Percentiles rank a stretch among this genome's conserved stretches.
phyloP scores from a whole-genome alignment of 306 rosid genomes.

The Prunus salicina region DNA sequence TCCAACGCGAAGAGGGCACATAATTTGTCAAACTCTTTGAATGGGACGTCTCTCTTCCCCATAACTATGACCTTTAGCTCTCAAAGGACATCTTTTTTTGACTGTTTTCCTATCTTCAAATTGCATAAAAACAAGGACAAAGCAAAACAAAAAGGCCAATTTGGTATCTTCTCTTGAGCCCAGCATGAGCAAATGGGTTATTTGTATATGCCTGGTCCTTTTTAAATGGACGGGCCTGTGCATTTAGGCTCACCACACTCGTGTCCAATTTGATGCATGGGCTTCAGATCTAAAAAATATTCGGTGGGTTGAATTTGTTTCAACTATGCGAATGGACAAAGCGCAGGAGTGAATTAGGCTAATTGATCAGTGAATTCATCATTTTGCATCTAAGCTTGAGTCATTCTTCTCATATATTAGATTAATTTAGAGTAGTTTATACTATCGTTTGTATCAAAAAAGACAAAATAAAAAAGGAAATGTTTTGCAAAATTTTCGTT shows the following conservation, averaged over 20 bases:
- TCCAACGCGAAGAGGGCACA: not conserved
- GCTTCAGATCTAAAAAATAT: not conserved
- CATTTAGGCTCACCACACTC: not conserved
- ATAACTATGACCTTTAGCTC: not conserved
- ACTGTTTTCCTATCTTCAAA: too few species aligned
- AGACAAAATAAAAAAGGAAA: rapidly evolving
- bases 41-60: not conserved
- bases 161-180: not conserved
- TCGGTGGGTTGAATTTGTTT: not conserved
- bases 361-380: too few species aligned
- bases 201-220: too few species aligned
- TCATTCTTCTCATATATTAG: too few species aligned
- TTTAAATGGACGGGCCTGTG: not conserved
- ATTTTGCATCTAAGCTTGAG: rapidly evolving
- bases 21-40: not conserved
- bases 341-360: too few species aligned
- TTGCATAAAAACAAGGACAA: too few species aligned
- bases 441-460: too few species aligned
- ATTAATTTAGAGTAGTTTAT: too few species aligned
- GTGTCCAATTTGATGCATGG: not conserved
- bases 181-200: not conserved
- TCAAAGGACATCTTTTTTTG: not conserved
- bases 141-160: not conserved
- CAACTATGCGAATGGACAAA: too few species aligned
- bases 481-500: too few species aligned